These are phyloP conservation scores for Chlamydomonas urium DNA, from an alignment of 139 green algal genomes.

Conservation along the genomic window DNA sequence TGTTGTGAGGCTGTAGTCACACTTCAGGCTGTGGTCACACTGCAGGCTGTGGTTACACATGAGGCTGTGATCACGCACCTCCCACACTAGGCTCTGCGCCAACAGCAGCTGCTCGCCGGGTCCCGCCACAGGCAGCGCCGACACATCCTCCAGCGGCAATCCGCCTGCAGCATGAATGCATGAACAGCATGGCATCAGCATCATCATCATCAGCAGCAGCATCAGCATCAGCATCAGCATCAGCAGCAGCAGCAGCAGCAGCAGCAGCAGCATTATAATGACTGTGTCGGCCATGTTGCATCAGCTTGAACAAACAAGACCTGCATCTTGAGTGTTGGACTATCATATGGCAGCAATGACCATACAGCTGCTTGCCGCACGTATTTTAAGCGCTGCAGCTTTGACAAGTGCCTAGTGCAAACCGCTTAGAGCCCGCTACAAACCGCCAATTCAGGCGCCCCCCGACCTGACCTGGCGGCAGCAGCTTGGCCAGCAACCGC, in stretches of 20 bases:
- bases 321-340: neutral
- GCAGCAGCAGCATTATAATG: too few relatives aligned
- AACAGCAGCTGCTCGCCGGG: slow-evolving; percentile 16
- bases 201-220: too few relatives aligned
- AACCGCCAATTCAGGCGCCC: neutral
- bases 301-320: neutral
- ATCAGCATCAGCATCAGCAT: too few relatives aligned
- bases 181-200: too few relatives aligned
- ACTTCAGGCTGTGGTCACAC: too few relatives aligned
- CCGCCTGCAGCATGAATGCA: slow-evolving; percentile 6
- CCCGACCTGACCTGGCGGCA: slow-evolving; percentile 11
- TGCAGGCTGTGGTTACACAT: too few relatives aligned
- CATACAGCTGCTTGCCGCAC: neutral
- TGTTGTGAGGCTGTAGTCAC: too few relatives aligned
- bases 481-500: slow-evolving; percentile 20
- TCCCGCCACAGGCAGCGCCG: slow-evolving; percentile 6
- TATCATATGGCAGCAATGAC: neutral
- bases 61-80: neutral
- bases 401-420: neutral
- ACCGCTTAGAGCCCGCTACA: neutral
- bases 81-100: slow-evolving; percentile 12
- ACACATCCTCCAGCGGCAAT: slow-evolving; percentile 8
- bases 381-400: neutral
- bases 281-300: too few relatives aligned
- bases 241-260: too few relatives aligned